Evolutionary conservation across 2,329 filamentous ascomycete species (phyloP), one percentile per base, ranked within the genome.

Genomic region (Aspergillus quadricinctus): DNA sequence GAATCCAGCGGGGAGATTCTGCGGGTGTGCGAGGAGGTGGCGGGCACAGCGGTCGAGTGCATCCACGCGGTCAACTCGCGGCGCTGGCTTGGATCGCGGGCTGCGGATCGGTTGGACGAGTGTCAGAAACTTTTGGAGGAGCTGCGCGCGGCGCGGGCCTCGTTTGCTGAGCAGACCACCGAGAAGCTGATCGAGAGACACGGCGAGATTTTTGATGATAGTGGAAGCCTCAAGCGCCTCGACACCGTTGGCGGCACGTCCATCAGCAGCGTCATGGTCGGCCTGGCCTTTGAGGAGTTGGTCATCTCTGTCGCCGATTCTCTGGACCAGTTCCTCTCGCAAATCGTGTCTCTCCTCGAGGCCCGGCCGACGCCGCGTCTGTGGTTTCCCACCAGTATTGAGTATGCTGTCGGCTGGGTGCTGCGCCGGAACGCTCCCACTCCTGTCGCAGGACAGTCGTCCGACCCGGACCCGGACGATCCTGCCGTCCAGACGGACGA

Each of bases 201-300:
- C 46, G 31, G 43, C 1, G 56, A 55, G 9, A 14, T 65, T 1
- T 57, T 68, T 0, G 64, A 68, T 3, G 59, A 63, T 1, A 9
- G 53, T 69, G 35, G 67, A 3, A 61, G 65, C 0, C 61, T 69
- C 2, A 68, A 67, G 0, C 66, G 65, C 10, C 56, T 75, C 7
- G 63, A 62, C 3, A 68, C 65, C 0, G 76, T 71, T 45, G 70
- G 69, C n/a, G 80, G 76, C 77, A 52, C 80, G 9, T 72, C 70
- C 49, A 27, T 80, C 2, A 67, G 69, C 0, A 76, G 75, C 1
- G 69, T 81, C 19, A 66, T 79, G 2, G 58, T 78, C 3, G 72
- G 73, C 11, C 78, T 81, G 74, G 75, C 80, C 2, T 67, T 78
- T 6, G 78, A 80, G 54, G 78, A 80, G 29, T 37, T 60, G 71